Conservation (phyloP, 2,329 filamentous ascomycete species). For the Chaetomium strumarium region DNA sequence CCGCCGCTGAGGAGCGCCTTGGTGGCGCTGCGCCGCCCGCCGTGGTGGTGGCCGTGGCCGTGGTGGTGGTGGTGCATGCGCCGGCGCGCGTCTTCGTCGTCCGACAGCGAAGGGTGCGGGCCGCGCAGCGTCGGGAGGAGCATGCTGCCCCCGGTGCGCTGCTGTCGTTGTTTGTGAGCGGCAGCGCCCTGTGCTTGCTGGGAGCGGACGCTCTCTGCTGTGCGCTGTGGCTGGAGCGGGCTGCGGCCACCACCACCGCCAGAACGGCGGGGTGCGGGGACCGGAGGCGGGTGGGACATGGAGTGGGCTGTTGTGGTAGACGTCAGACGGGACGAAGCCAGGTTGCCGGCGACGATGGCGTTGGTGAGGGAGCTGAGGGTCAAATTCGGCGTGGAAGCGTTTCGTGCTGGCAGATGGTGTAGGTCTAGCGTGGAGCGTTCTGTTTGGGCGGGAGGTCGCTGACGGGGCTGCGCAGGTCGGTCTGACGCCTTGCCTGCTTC, state of each 20-base stretch:
- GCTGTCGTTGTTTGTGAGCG: slow-evolving; percentile 21
- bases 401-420: slow-evolving; percentile 15
- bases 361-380: slow-evolving; percentile 61
- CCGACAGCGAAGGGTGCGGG: slow-evolving; percentile 37
- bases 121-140: slow-evolving; percentile 62
- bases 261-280: slow-evolving; percentile 32
- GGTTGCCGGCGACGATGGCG: slow-evolving; percentile 68
- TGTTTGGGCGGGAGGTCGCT: not conserved
- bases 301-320: slow-evolving; percentile 29
- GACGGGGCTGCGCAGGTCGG: not conserved
- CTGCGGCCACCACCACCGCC: slow-evolving; percentile 18
- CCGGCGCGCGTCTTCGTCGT: slow-evolving; percentile 44
- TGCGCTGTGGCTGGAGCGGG: slow-evolving; percentile 20
- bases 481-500: not conserved
- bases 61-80: slow-evolving; percentile 39
- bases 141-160: slow-evolving; percentile 43
- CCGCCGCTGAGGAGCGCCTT: slow-evolving; percentile 41
- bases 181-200: slow-evolving; percentile 13
- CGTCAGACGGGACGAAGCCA: slow-evolving; percentile 55
- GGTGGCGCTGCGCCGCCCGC: slow-evolving; percentile 1
- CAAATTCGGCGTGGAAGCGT: slow-evolving; percentile 33
- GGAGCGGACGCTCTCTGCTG: slow-evolving; percentile 18
- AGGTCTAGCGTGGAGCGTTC: slow-evolving; percentile 13
- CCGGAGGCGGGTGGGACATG: slow-evolving; percentile 30
- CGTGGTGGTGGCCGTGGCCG: slow-evolving; percentile 34